phyloP scores from a whole-genome alignment of 2,329 filamentous ascomycete species.

The Sphaerulina populicola region DNA sequence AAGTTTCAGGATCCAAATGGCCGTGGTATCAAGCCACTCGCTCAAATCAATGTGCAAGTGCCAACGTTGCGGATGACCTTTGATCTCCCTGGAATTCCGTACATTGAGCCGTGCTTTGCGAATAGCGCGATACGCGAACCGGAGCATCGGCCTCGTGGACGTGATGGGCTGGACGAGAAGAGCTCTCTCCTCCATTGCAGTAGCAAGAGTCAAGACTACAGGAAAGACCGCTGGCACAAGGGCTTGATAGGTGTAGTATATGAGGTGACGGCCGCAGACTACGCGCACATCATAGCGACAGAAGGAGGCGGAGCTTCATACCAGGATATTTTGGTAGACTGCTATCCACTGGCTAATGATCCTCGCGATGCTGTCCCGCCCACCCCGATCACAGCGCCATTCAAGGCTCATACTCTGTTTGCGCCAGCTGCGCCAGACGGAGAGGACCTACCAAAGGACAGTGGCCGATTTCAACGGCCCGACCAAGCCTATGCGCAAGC shows the following conservation, averaged over 20 bases:
- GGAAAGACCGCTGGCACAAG: conserved; percentile 58
- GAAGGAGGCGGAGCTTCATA: conserved; percentile 86
- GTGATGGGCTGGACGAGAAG: conserved; percentile 27
- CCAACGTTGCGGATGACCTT: conserved; percentile 73
- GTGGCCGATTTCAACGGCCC: conserved; percentile 49
- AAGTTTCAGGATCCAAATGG: conserved; percentile 55
- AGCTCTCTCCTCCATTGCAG: conserved; percentile 23
- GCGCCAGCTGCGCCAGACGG: conserved; percentile 45
- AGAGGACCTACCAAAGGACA: conserved; percentile 29
- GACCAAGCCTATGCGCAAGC: conserved; percentile 69
- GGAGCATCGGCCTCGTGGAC: conserved; percentile 21
- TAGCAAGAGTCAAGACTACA: conserved; percentile 32
- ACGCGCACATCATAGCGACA: conserved; percentile 74
- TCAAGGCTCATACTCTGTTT: conserved; percentile 79
- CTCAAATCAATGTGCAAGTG: conserved; percentile 70
- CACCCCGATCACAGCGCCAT: conserved; percentile 54
- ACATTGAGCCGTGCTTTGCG: conserved; percentile 84
- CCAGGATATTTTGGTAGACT: conserved; percentile 70
- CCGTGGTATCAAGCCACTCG: conserved; percentile 73
- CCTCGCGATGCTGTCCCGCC: conserved; percentile 53
- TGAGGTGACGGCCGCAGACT: conserved; percentile 79
- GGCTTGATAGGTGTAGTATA: conserved; percentile 90
- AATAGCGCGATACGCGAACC: conserved; percentile 59
- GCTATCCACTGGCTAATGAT: conserved; percentile 57
- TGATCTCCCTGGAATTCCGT: conserved; percentile 76